phyloP scores from a whole-genome alignment of 805 yeast species.

The Candida dajiaensis region DNA sequence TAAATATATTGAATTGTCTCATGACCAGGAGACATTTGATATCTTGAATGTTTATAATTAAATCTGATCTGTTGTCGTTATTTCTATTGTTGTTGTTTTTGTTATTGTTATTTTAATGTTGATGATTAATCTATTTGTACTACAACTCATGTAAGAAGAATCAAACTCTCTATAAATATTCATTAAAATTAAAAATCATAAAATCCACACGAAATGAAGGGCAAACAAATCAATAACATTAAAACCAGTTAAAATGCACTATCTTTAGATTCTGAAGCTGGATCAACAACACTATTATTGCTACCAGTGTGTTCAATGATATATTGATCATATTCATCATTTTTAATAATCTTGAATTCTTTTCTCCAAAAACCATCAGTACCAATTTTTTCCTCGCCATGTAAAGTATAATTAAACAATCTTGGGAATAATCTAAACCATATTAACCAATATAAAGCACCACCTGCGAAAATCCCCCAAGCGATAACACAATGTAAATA shows the following conservation, averaged over 20 bases:
- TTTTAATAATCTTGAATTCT: slow-evolving; percentile 38
- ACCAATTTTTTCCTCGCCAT: slow-evolving; percentile 48
- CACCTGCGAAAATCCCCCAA: slow-evolving; percentile 65
- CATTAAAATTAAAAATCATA: neutral
- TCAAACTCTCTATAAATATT: too few relatives aligned
- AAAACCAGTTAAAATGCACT: neutral
- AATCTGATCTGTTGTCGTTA: too few relatives aligned
- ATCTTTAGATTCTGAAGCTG: neutral
- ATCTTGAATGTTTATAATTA: slow-evolving; percentile 4
- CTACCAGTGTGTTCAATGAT: slow-evolving; percentile 6
- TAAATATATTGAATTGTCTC: neutral
- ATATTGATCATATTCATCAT: slow-evolving; percentile 19
- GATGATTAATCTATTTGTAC: neutral
- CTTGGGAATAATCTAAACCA: slow-evolving; percentile 58
- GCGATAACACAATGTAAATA: slow-evolving; percentile 80
- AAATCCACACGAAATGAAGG: neutral
- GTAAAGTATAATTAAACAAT: slow-evolving; percentile 45
- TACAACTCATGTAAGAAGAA: too few relatives aligned
- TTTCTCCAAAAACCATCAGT: slow-evolving; percentile 72
- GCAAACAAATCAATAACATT: too few relatives aligned
- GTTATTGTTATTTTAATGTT: too few relatives aligned
- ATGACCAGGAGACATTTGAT: slow-evolving; percentile 2
- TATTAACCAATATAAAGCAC: slow-evolving; percentile 58
- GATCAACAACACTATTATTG: neutral
- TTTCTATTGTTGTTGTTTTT: too few relatives aligned